These are phyloP conservation scores for Calonectria multiphialidica DNA, from an alignment of 2,329 filamentous ascomycete genomes.

Conservation along the genomic window DNA sequence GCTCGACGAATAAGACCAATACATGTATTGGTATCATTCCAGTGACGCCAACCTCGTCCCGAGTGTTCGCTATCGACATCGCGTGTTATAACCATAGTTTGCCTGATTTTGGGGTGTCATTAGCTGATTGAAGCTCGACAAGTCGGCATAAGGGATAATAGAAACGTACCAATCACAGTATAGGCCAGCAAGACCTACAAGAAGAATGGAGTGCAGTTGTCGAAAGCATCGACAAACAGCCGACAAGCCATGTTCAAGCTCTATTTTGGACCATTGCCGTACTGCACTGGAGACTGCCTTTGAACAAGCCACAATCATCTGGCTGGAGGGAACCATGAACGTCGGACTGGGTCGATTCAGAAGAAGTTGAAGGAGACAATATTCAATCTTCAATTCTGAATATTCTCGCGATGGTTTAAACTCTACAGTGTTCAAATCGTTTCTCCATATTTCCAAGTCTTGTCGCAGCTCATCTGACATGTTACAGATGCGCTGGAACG, in stretches of 20 bases:
- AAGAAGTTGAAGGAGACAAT: slow-evolving; percentile 36
- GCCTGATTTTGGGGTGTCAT: neutral
- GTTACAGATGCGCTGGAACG: slow-evolving; percentile 38
- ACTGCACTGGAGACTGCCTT: slow-evolving; percentile 35
- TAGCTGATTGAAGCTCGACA: too few relatives aligned
- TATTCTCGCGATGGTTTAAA: slow-evolving; percentile 39
- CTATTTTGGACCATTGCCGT: slow-evolving; percentile 34
- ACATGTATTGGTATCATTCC: slow-evolving; percentile 8
- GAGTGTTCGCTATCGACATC: neutral
- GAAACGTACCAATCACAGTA: slow-evolving; percentile 41
- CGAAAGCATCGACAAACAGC: slow-evolving; percentile 35
- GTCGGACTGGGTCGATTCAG: slow-evolving; percentile 39
- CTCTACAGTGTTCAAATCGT: slow-evolving; percentile 24
- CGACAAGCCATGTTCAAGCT: slow-evolving; percentile 26
- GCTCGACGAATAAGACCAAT: neutral
- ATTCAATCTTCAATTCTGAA: slow-evolving; percentile 40
- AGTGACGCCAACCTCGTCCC: slow-evolving; percentile 3
- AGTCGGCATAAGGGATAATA: neutral
- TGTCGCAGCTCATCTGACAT: slow-evolving; percentile 29
- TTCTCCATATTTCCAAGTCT: slow-evolving; percentile 36
- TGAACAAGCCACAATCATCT: slow-evolving; percentile 39
- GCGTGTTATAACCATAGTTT: neutral
- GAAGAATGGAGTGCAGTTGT: slow-evolving; percentile 34
- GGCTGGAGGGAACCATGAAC: slow-evolving; percentile 40
- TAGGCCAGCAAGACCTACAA: slow-evolving; percentile 37